Base-by-base conservation (phyloP, 2,329 filamentous ascomycete species). In the Xylariaceae sp. region DNA sequence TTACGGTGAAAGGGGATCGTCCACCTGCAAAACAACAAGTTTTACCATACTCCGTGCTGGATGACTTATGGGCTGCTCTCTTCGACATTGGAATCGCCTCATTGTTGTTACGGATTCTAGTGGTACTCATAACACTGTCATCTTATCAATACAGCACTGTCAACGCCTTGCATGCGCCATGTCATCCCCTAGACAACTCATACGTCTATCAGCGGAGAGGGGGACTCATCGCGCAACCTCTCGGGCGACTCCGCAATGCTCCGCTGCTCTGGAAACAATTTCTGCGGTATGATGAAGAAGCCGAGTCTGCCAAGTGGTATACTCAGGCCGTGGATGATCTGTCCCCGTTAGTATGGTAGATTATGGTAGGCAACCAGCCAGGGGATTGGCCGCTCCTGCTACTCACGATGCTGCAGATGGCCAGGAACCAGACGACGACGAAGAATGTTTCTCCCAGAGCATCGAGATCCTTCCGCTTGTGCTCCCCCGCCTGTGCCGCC, bases 281-380 rank as follows among this genome's bases (percentile, higher is more conserved):
- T 32, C 31, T 26, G 31, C 5, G 22, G 31, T 8, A 24, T n/a
- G 15, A 32, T n/a, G 15, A 32, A 32, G 31, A 32, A 32, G 5
- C 31, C 31, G n/a, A 24, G 22, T 22, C 21, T 24, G 5, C 31
- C 31, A 8, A 32, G 31, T 14, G 31, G 31, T 14, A 32, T 32
- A 23, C 31, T 24, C 5, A 32, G 22, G 14, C 31, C 31, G 18
- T 32, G 19, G 5, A 32, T 21, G n/a, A 32, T 15, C 31, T 32
- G 18, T 28, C 15, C 9, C 9, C 7, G 14, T 7, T 7, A 14
- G 9, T 9, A 10, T 7, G 8, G 10, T 28, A n/a, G n/a, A n/a
- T n/a, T n/a, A 25, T 15, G 5, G 11, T 14, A 17, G 19, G 8
- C 11, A 31, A 19, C 17, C 13, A 5, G 13, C 5, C 14, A 12